phyloP scores from a whole-genome alignment of 495 filamentous ascomycete species.

The Penicillium verhagenii region DNA sequence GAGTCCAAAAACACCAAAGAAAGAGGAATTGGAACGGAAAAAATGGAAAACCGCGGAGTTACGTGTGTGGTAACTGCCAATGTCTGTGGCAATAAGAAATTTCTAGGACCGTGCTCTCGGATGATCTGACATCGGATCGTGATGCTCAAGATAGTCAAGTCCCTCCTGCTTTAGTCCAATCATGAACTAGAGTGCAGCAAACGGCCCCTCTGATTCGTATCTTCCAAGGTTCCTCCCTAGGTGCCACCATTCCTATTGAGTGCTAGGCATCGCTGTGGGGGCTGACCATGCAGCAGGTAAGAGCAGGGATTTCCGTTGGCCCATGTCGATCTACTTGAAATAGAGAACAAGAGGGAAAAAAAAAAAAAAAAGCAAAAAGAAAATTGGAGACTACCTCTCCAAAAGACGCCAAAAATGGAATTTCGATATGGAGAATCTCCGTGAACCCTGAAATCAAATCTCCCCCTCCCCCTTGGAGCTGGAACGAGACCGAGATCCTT shows the following conservation, averaged over 20 bases:
- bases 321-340: neutral
- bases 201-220: slow-evolving; percentile 15
- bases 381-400: no score
- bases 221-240: slow-evolving; percentile 1
- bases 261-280: slow-evolving; percentile 9
- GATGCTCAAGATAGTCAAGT: slow-evolving; percentile 12
- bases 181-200: slow-evolving; percentile 4
- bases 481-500: neutral
- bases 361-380: neutral
- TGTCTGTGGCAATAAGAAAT: slow-evolving; percentile 26
- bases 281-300: slow-evolving; percentile 12
- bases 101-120: slow-evolving; percentile 17
- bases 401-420: neutral
- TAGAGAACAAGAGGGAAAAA: no score
- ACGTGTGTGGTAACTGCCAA: slow-evolving; percentile 2
- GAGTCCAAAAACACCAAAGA: slow-evolving; percentile 15
- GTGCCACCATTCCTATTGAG: slow-evolving; percentile 2
- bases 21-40: slow-evolving; percentile 7
- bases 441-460: neutral
- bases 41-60: neutral
- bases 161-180: slow-evolving; percentile 20
- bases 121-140: slow-evolving; percentile 30
- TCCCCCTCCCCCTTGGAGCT: no score
- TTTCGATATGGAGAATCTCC: neutral
- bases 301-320: slow-evolving; percentile 7